Base-by-base conservation (phyloP, 805 yeast species). In the Teunomyces atbi region DNA sequence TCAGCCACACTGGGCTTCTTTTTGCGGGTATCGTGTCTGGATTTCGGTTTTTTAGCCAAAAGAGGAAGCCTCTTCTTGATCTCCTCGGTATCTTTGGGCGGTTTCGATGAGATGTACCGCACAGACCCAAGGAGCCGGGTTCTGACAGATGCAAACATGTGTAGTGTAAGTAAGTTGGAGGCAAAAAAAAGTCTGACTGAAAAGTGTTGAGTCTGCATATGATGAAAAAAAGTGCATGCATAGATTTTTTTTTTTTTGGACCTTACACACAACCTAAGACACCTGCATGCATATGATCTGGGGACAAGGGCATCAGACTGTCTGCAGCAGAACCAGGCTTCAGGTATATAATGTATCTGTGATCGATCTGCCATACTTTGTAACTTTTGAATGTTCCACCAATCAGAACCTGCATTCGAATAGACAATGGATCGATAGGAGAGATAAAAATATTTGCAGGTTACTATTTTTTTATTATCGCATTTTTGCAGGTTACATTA, bases 81-180 rank as follows among this genome's bases (percentile, higher is more conserved):
- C 11, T 43, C 49, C n/a, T 46, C 49, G 10, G 29, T 18, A 29
- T 49, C 53, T 12, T 52, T 52, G 11, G 56, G 56, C 27, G 47
- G 52, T 37, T 52, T 52, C 7, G 56, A 52, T 18, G 53, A 49
- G 5, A 46, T 29, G 29, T 26, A 42, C 45, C 54, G 38, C 8
- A 48, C 45, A 26, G 42, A 15, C 13, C 21, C 39, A n/a, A 21
- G 12, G 6, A 19, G 10, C n/a, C 39, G 20, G 18, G 26, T 12
- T 19, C 39, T 19, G 23, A 13, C 23, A 12, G 39, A 21, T 36
- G 28, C 39, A 36, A 36, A 36, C 39, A 36, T 36, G 23, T 36
- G 15, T 12, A 36, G 15, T 13, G 18, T 6, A 15, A 16, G 12
- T 10, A n/a, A 2, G 18, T 13, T 6, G 18, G 16, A 15, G 33